Evolutionary conservation across 108 stramenopile genomes (phyloP).

Genomic region (Fistulifera pelliculosa): DNA sequence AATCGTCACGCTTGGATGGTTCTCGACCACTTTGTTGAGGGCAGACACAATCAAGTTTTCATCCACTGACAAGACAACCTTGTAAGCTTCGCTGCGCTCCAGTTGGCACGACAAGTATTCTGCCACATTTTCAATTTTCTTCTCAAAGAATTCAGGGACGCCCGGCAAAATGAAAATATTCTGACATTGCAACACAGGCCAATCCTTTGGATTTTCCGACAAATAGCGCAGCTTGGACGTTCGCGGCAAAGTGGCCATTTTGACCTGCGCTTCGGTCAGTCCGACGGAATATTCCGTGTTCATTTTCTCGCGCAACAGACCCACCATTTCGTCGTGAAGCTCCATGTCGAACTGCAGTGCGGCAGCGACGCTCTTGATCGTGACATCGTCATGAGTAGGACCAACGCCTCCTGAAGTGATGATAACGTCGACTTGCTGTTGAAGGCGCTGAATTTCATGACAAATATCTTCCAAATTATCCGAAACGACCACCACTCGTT

Average conservation of each 20-base stretch:
- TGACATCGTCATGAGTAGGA: slow-evolving; percentile 96
- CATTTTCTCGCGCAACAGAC: slow-evolving; percentile 42
- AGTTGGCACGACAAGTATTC: slow-evolving; percentile 49
- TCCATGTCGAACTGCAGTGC: slow-evolving; percentile 60
- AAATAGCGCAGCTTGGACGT: slow-evolving; percentile 58
- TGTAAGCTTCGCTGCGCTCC: slow-evolving; percentile 50
- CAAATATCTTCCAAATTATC: slow-evolving; percentile 77
- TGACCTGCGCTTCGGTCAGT: slow-evolving; percentile 69
- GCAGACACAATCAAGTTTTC: slow-evolving; percentile 60
- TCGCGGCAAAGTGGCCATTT: slow-evolving; percentile 77
- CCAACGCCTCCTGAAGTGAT: slow-evolving; percentile 95
- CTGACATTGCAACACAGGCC: slow-evolving; percentile 79
- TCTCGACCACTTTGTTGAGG: slow-evolving; percentile 54
- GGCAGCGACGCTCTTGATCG: slow-evolving; percentile 82
- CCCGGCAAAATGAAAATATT: slow-evolving; percentile 95
- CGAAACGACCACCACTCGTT: slow-evolving; percentile 76
- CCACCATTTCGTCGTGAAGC: slow-evolving; percentile 83
- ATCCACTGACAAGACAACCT: slow-evolving; percentile 54
- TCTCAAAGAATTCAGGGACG: slow-evolving; percentile 81
- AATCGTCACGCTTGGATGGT: slow-evolving; percentile 63
- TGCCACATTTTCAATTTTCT: slow-evolving; percentile 74
- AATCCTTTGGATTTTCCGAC: slow-evolving; percentile 38
- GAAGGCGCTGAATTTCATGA: slow-evolving; percentile 60
- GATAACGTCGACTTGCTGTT: slow-evolving; percentile 69
- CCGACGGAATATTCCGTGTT: slow-evolving; percentile 16